A percentile compares a stretch with the other conserved stretches of the same genome.
Evolutionary conservation across 2,329 filamentous ascomycete genomes (phyloP).

Genomic region (Talaromyces sp.): DNA sequence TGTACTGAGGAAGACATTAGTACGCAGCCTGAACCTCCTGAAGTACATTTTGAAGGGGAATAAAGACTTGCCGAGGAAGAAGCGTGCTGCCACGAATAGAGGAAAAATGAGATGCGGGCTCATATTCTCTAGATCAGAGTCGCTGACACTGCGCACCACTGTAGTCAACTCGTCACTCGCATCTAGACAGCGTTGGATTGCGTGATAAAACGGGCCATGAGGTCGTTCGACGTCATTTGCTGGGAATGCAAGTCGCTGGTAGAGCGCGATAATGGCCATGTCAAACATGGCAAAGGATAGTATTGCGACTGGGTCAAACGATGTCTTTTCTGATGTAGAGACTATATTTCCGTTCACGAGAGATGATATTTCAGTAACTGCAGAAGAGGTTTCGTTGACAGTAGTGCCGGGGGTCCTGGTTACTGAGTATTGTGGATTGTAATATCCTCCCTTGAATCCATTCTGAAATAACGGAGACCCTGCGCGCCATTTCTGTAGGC

Average conservation of each 20-base stretch:
- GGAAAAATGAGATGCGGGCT: slow-evolving; percentile 4
- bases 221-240: background rate
- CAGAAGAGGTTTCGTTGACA: background rate
- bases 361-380: background rate
- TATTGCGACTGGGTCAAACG: background rate
- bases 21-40: background rate
- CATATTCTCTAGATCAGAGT: background rate
- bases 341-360: background rate
- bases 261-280: background rate
- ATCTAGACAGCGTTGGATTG: slow-evolving; percentile 1
- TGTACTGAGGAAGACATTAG: background rate
- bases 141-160: background rate
- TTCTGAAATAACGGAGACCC: background rate
- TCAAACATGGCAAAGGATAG: background rate
- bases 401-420: background rate
- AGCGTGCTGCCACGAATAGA: slow-evolving; percentile 1
- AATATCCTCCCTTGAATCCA: background rate
- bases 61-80: background rate
- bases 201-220: background rate
- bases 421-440: background rate
- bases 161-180: slow-evolving; percentile 3
- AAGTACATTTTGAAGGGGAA: background rate
- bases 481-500: slow-evolving; percentile 2
- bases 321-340: background rate
- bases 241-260: slow-evolving; percentile 1